Percentiles rank a stretch among this genome's conserved stretches.
Conservation (phyloP, 176 grass and related monocot species). For the Alopecurus myosuroides region DNA sequence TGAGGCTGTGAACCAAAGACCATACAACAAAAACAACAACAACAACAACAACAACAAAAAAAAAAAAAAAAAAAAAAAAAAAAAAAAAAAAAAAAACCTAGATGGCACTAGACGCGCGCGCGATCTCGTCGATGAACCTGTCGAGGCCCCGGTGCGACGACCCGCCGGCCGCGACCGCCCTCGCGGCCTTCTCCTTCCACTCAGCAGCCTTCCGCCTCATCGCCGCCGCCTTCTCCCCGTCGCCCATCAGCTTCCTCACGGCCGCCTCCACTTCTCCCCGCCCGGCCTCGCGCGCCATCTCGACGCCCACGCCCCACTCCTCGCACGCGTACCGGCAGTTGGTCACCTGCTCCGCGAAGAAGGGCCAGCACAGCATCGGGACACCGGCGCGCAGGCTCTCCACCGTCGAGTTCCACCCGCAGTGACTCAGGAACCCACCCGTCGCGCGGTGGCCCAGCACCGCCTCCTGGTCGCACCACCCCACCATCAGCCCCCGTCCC, state of each 20-base stretch:
- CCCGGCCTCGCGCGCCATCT: not conserved
- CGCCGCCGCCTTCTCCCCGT: not conserved
- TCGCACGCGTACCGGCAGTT: slow-evolving; percentile 8
- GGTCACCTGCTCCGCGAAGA: slow-evolving; percentile 12
- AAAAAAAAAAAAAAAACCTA: no score
- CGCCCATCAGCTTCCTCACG: not conserved
- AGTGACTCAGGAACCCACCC: slow-evolving; percentile 70
- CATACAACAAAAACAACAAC: no score
- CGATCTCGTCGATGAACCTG: not conserved
- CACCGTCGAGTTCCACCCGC: slow-evolving; percentile 79
- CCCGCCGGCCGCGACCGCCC: not conserved
- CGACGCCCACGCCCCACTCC: not conserved
- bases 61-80: no score
- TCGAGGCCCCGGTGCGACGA: not conserved
- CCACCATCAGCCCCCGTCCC: not conserved
- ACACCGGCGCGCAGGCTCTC: slow-evolving; percentile 29
- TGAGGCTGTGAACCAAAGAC: no score
- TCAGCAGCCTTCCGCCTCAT: not conserved
- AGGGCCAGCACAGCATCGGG: slow-evolving; percentile 1
- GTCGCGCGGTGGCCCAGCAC: slow-evolving; percentile 30
- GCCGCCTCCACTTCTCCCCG: not conserved
- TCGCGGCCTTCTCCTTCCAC: slow-evolving; percentile 4
- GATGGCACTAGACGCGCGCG: no score
- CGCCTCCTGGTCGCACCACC: slow-evolving; percentile 12
- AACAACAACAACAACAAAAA: no score